Evolutionary conservation across 495 filamentous ascomycete species (phyloP), one percentile per base, ranked within the genome.

Genomic region (Xylaria grammica): DNA sequence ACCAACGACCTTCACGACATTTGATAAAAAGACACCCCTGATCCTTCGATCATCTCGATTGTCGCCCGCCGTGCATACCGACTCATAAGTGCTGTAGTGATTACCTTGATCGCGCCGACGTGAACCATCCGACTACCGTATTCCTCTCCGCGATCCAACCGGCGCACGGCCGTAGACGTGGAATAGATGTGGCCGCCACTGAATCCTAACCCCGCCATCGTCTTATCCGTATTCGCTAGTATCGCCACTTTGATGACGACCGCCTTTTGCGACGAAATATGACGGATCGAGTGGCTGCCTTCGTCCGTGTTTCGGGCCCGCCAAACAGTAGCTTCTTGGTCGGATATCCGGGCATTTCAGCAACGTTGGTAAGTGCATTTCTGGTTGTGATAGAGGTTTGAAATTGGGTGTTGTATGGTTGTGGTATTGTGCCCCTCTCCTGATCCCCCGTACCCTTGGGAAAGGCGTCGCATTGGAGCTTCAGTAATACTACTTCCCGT

Each of bases 341-440:
- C 66, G 95, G 95, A 52, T 99, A 99, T 77, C 95, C 95, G 6
- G 95, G 95, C 65, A 98, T 99, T 76, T 97, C 96, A 34, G 96
- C 95, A 67, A 99, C 96, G 4, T 82, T 97, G 88, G 94, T 97
- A 82, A 84, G 89, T 79, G 32, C 34, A 60, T 63, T n/a, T 1
- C 34, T 19, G 8, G 24, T 29, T 52, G 17, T 62, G 32, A 32
- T 38, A n/a, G n/a, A n/a, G 19, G 34, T 19, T 38, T n/a, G 3
- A n/a, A 30, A 6, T 53, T 15, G 22, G 24, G 9, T 30, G 7
- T 4, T 44, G 10, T 40, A 36, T 38, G 19, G n/a, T 55, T 51
- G 53, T 56, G 22, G 45, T 53, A 51, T 58, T 20, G 26, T 44
- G 20, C 15, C 36, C 5, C 52, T 34, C n/a, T 32, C n/a, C 9